These are phyloP conservation scores for Aureobasidium sp. DNA, from an alignment of 2,329 filamentous ascomycete genomes.

Conservation along the genomic window DNA sequence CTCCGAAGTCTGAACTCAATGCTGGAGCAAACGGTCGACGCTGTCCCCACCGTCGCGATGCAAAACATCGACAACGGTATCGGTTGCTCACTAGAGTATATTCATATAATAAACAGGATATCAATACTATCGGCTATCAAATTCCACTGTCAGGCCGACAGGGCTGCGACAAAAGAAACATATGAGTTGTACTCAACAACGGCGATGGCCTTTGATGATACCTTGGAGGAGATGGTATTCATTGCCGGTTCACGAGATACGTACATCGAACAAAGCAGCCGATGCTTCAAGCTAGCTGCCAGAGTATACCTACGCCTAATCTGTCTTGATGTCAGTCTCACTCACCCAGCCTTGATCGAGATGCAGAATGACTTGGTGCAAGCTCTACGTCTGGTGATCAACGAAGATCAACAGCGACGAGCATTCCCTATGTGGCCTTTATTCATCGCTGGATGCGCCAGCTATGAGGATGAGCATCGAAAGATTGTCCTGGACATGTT, in stretches of 20 bases:
- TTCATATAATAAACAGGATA: constrained; percentile 13
- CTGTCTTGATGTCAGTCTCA: not conserved
- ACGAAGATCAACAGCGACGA: not conserved
- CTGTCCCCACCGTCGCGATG: not conserved
- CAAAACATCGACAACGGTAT: not conserved
- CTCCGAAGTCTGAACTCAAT: not conserved
- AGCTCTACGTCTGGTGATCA: constrained; percentile 4
- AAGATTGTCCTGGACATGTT: constrained; percentile 5
- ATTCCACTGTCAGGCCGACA: not conserved
- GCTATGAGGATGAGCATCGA: constrained; percentile 4
- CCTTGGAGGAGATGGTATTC: not conserved
- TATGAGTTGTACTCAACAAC: not conserved
- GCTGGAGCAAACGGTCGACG: constrained; percentile 2
- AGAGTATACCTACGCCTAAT: constrained; percentile 1
- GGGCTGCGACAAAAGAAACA: not conserved
- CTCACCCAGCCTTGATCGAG: not conserved
- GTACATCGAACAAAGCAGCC: constrained; percentile 4
- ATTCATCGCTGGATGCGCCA: constrained; percentile 14
- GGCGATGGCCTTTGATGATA: constrained; percentile 4
- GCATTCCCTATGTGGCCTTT: constrained; percentile 14
- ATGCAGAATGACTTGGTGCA: constrained; percentile 2
- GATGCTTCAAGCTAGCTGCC: constrained; percentile 4
- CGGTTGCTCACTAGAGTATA: constrained; percentile 3
- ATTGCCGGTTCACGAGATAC: not conserved
- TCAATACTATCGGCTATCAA: constrained; percentile 6